phyloP scores from a whole-genome alignment of 305 asterid genomes.

The Salvia sclarea region DNA sequence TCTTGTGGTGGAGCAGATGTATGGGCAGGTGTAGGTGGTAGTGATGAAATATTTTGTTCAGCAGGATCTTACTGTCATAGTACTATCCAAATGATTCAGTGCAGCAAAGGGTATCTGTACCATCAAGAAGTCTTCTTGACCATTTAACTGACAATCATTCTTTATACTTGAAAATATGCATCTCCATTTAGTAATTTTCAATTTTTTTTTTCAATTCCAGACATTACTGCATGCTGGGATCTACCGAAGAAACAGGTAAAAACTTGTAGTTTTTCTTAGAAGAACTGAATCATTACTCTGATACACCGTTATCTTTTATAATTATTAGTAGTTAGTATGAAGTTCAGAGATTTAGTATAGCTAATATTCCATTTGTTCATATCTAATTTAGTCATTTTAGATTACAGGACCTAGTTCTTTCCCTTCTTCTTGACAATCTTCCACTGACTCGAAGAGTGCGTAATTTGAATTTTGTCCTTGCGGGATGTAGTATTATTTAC shows the following conservation, averaged over 20 bases:
- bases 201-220: conserved; percentile 59
- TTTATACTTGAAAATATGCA: conserved; percentile 20
- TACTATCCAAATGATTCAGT: conserved; percentile 60
- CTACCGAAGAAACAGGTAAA: conserved; percentile 67
- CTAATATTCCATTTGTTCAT: not conserved
- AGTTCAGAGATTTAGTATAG: not conserved
- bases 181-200: conserved; percentile 33
- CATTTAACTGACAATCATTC: conserved; percentile 21
- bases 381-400: not conserved
- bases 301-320: not conserved
- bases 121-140: conserved; percentile 22
- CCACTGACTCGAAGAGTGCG: not conserved
- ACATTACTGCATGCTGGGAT: conserved; percentile 91
- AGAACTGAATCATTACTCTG: conserved; percentile 13
- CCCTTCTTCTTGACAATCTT: not conserved
- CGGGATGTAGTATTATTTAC: not conserved
- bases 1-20: conserved; percentile 89
- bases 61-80: conserved; percentile 93
- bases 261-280: conserved; percentile 13
- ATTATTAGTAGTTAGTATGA: not conserved
- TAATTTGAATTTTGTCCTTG: not conserved
- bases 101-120: conserved; percentile 70
- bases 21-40: conserved; percentile 78
- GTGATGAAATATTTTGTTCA: conserved; percentile 79
- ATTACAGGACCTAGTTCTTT: not conserved